phyloP scores from a whole-genome alignment of 2,329 filamentous ascomycete species.

The Diaporthe capsici region DNA sequence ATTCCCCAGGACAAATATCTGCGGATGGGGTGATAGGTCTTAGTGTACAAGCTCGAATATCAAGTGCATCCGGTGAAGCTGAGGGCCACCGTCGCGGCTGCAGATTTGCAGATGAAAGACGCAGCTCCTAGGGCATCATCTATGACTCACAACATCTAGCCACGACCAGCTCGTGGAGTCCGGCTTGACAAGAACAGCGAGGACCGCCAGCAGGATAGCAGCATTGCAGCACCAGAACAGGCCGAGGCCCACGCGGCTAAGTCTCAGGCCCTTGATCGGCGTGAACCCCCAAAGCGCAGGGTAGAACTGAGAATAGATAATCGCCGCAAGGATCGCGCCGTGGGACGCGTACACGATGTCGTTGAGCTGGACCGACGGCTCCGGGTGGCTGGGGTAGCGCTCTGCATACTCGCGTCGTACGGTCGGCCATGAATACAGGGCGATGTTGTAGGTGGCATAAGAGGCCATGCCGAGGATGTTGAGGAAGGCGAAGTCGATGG shows the following conservation, averaged over 20 bases:
- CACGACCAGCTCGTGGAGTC: not conserved
- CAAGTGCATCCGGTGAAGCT: not conserved
- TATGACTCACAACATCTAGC: conserved; percentile 29
- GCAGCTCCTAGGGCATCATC: not conserved
- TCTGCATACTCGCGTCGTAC: conserved; percentile 20
- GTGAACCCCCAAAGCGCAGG: conserved; percentile 12
- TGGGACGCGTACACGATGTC: conserved; percentile 29
- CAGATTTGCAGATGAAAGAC: not conserved
- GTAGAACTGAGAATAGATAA: conserved; percentile 35
- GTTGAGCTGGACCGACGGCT: conserved; percentile 25
- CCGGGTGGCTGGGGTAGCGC: conserved; percentile 21
- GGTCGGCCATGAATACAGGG: not conserved
- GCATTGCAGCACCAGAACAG: conserved; percentile 15
- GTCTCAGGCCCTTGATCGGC: not conserved
- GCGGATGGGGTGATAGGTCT: not conserved
- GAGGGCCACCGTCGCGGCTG: not conserved
- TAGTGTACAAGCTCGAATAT: not conserved
- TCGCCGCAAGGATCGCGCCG: conserved; percentile 13
- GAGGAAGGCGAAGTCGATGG: conserved; percentile 29
- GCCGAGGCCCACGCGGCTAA: not conserved
- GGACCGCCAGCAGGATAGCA: conserved; percentile 1
- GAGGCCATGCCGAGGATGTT: conserved; percentile 29
- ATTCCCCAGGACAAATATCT: conserved; percentile 33
- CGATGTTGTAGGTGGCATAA: conserved; percentile 22
- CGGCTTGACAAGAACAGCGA: not conserved